Evolutionary conservation across 2,329 filamentous ascomycete species (phyloP).

Genomic region (Phaeosphaeria sp.): DNA sequence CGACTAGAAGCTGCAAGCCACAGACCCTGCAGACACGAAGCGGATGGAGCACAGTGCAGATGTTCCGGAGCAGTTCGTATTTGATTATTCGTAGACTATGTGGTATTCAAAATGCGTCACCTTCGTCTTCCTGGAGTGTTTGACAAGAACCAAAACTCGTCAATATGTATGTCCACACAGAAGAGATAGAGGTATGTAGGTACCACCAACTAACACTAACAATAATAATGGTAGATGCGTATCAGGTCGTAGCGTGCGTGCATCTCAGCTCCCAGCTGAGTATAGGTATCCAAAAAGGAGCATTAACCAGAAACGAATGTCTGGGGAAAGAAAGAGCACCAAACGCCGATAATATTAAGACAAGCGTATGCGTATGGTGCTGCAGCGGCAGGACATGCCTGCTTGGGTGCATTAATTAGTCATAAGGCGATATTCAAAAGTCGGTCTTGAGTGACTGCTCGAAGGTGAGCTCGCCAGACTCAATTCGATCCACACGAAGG

Average conservation of each 20-base stretch:
- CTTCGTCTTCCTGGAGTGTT: background rate
- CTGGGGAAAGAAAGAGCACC: background rate
- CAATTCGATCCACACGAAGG: constrained; percentile 50
- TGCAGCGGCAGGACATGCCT: background rate
- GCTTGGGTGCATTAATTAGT: background rate
- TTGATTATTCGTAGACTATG: background rate
- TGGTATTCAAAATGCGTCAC: background rate
- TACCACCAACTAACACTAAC: background rate
- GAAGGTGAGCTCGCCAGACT: constrained; percentile 46
- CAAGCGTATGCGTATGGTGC: background rate
- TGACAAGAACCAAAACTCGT: background rate
- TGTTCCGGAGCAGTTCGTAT: background rate
- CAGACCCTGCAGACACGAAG: background rate
- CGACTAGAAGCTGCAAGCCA: background rate
- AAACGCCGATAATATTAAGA: background rate
- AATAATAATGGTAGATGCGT: background rate
- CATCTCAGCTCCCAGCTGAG: background rate
- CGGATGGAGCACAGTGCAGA: background rate
- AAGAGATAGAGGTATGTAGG: background rate
- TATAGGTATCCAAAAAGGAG: background rate
- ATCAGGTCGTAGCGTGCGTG: background rate
- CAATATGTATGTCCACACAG: background rate
- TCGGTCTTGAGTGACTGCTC: constrained; percentile 42
- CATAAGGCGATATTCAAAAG: constrained; percentile 19
- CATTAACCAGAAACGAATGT: background rate